A percentile compares a stretch with the other conserved stretches of the same genome.
Conservation (phyloP, 1,139 yeast genomes). For the Geotrichum carabidarum region DNA sequence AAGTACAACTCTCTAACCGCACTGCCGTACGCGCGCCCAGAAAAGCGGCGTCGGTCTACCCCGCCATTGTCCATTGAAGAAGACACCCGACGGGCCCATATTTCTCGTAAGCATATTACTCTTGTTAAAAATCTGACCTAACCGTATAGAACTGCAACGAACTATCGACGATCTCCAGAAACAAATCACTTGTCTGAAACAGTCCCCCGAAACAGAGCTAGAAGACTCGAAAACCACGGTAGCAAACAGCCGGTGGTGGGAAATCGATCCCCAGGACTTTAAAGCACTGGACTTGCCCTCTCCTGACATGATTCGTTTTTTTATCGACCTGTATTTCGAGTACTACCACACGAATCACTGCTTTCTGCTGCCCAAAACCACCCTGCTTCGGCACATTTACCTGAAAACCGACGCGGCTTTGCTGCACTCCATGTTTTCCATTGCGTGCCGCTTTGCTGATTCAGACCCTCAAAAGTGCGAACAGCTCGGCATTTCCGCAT, state of each 20-base stretch:
- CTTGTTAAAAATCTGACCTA: background rate
- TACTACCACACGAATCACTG: conserved; percentile 47
- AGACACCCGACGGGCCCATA: conserved; percentile 3
- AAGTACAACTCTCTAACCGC: background rate
- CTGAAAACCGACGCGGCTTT: conserved; percentile 41
- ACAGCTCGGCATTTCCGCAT: conserved; percentile 16
- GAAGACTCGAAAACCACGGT: conserved; percentile 11
- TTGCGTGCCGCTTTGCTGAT: conserved; percentile 38
- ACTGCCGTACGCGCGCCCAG: background rate
- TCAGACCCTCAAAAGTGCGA: conserved; percentile 11
- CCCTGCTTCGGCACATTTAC: conserved; percentile 38
- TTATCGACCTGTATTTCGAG: conserved; percentile 48
- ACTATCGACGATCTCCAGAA: conserved; percentile 7
- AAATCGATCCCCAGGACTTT: conserved; percentile 25
- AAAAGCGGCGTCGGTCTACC: background rate
- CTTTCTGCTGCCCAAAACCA: conserved; percentile 43
- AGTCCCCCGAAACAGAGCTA: background rate
- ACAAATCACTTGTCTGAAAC: background rate
- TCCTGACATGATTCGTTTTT: conserved; percentile 38
- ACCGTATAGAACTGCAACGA: conserved; percentile 3
- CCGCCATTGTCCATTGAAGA: conserved; percentile 5
- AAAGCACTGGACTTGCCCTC: conserved; percentile 44
- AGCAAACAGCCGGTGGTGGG: conserved; percentile 20
- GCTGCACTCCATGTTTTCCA: conserved; percentile 47
- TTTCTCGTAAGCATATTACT: background rate